These are phyloP conservation scores for Microcos paniculata DNA, from an alignment of 345 rosid genomes.

Conservation along the genomic window DNA sequence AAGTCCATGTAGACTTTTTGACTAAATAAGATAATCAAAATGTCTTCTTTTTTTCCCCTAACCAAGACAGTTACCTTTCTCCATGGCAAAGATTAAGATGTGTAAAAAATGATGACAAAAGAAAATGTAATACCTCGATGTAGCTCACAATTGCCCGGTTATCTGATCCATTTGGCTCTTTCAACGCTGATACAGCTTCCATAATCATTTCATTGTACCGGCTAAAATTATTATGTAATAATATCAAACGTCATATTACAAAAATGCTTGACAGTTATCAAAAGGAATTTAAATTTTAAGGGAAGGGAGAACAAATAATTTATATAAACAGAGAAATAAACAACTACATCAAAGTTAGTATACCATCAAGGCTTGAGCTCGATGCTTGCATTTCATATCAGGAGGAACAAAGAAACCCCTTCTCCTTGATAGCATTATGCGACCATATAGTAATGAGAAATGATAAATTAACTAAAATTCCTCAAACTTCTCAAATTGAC, in stretches of 20 bases:
- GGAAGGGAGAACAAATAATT: not conserved
- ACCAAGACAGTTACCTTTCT: conserved; percentile 13
- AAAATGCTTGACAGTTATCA: not conserved
- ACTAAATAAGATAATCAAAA: not conserved
- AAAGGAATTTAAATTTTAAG: not conserved
- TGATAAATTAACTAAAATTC: not conserved
- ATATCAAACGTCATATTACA: conserved; percentile 3
- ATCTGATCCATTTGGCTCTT: conserved; percentile 65
- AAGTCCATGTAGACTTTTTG: not conserved
- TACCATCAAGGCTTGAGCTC: not conserved
- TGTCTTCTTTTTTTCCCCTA: not conserved
- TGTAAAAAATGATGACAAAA: not conserved
- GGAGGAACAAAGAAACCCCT: too few species aligned
- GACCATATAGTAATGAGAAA: not conserved
- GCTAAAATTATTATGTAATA: conserved; percentile 9
- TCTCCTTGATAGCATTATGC: not conserved
- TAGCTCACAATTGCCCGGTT: conserved; percentile 54
- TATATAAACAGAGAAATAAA: not conserved
- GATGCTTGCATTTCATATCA: not conserved
- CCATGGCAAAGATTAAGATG: not conserved
- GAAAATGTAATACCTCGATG: conserved; percentile 52
- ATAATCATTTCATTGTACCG: conserved; percentile 71
- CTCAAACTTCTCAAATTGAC: not conserved
- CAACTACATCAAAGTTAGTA: not conserved
- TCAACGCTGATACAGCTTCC: conserved; percentile 69